Percentiles rank a stretch among this genome's conserved stretches.
Conservation (phyloP, 495 filamentous ascomycete species). For the Hypoxylon trugodes region DNA sequence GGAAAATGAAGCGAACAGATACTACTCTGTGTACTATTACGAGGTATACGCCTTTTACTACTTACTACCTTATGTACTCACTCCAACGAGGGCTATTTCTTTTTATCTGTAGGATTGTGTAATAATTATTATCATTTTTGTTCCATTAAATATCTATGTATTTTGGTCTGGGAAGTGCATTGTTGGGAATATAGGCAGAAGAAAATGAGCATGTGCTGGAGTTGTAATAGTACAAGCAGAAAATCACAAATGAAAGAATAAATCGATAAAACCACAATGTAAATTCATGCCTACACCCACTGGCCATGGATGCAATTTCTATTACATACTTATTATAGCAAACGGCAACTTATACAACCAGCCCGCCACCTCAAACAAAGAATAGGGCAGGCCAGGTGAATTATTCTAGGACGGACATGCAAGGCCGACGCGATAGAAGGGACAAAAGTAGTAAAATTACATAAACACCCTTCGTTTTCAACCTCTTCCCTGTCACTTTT, state of each 20-base stretch:
- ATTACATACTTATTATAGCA: no score
- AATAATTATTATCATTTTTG: slow-evolving; percentile 12
- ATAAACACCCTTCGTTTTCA: slow-evolving; percentile 8
- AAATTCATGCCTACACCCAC: no score
- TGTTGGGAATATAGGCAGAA: neutral
- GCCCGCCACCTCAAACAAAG: neutral
- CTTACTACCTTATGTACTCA: neutral
- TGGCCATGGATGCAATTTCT: neutral
- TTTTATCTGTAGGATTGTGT: slow-evolving; percentile 25
- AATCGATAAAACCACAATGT: neutral
- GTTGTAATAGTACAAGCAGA: neutral
- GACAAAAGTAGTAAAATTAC: slow-evolving; percentile 28
- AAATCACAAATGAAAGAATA: neutral
- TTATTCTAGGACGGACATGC: neutral
- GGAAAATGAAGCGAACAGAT: neutral
- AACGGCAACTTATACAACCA: no score
- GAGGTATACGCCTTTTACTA: slow-evolving; percentile 16
- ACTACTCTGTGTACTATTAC: slow-evolving; percentile 5
- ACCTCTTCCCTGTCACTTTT: neutral
- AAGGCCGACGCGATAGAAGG: slow-evolving; percentile 7
- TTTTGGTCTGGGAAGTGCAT: neutral
- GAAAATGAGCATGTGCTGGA: no score
- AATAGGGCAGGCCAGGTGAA: slow-evolving; percentile 9
- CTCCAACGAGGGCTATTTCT: no score
- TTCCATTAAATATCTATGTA: neutral